These are phyloP conservation scores for Yamadazyma jaroonii DNA, from an alignment of 1,139 yeast species.

Conservation along the genomic window DNA sequence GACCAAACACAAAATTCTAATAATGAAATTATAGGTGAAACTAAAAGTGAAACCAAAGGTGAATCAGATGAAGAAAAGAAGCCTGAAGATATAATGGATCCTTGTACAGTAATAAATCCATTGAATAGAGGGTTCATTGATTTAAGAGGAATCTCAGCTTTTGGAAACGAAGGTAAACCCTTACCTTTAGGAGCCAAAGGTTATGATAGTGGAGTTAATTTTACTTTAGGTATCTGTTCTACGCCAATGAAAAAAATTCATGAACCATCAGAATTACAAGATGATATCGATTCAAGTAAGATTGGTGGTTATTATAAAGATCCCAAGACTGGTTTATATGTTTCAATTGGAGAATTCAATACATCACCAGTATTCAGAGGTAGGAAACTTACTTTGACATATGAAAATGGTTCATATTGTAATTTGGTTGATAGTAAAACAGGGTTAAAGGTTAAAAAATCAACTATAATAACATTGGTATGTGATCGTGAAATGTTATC, in stretches of 20 bases:
- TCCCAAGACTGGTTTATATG: constrained; percentile 43
- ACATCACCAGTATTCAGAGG: constrained; percentile 68
- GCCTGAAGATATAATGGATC: constrained; percentile 20
- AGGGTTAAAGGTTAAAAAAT: constrained; percentile 49
- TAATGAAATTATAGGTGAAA: neutral
- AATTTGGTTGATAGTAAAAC: constrained; percentile 26
- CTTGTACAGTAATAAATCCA: constrained; percentile 57
- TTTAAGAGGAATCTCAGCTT: constrained; percentile 47
- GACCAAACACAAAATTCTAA: neutral
- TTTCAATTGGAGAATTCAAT: constrained; percentile 65
- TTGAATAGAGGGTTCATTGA: constrained; percentile 54
- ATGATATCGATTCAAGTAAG: constrained; percentile 43
- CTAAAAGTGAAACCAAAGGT: neutral
- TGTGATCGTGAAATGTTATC: constrained; percentile 75
- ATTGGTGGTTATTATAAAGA: constrained; percentile 73
- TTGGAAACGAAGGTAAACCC: constrained; percentile 40
- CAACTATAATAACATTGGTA: constrained; percentile 69
- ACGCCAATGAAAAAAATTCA: constrained; percentile 48
- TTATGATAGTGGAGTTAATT: constrained; percentile 68
- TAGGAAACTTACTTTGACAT: constrained; percentile 65
- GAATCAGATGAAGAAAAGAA: constrained; percentile 3
- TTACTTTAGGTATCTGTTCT: constrained; percentile 78
- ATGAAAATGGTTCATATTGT: constrained; percentile 73
- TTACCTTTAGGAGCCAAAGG: constrained; percentile 70
- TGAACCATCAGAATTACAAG: constrained; percentile 32